A percentile compares a stretch with the other conserved stretches of the same genome.
These are phyloP conservation scores for Alternaria arborescens DNA, from an alignment of 2,329 filamentous ascomycete species.

Conservation along the genomic window DNA sequence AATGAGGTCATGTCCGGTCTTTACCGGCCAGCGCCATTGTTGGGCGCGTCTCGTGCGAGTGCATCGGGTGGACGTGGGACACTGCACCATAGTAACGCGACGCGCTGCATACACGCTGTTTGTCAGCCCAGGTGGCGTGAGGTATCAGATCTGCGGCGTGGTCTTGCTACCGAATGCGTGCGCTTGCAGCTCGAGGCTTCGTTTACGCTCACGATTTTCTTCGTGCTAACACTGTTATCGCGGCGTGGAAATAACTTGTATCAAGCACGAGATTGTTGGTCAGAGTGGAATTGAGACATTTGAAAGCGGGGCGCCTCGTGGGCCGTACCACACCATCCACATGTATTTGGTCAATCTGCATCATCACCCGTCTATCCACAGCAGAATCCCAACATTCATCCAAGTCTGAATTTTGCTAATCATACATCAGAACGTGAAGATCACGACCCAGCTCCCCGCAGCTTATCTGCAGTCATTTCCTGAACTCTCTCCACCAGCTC, in stretches of 20 bases:
- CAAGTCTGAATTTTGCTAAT: neutral
- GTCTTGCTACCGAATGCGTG: neutral
- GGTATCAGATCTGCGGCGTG: slow-evolving; percentile 2
- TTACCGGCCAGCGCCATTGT: slow-evolving; percentile 18
- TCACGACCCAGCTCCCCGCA: neutral
- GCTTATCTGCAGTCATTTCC: neutral
- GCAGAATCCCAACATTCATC: neutral
- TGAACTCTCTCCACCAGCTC: slow-evolving; percentile 11
- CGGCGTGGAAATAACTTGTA: neutral
- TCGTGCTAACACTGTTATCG: neutral
- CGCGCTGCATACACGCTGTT: slow-evolving; percentile 19
- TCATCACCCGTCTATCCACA: neutral
- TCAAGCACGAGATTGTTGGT: neutral
- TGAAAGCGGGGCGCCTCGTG: neutral
- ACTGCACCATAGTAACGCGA: slow-evolving; percentile 23
- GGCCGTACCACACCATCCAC: neutral
- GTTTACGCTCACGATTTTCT: neutral
- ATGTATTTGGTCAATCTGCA: neutral
- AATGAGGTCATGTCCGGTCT: slow-evolving; percentile 22
- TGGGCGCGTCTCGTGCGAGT: slow-evolving; percentile 18
- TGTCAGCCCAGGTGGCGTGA: slow-evolving; percentile 37
- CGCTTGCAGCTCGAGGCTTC: slow-evolving; percentile 2
- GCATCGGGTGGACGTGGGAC: slow-evolving; percentile 16
- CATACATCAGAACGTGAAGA: neutral
- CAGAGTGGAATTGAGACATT: neutral